A percentile compares a stretch with the other conserved stretches of the same genome.
These are phyloP conservation scores for Solanum chilense DNA, from an alignment of 257 asterid species.

Conservation along the genomic window DNA sequence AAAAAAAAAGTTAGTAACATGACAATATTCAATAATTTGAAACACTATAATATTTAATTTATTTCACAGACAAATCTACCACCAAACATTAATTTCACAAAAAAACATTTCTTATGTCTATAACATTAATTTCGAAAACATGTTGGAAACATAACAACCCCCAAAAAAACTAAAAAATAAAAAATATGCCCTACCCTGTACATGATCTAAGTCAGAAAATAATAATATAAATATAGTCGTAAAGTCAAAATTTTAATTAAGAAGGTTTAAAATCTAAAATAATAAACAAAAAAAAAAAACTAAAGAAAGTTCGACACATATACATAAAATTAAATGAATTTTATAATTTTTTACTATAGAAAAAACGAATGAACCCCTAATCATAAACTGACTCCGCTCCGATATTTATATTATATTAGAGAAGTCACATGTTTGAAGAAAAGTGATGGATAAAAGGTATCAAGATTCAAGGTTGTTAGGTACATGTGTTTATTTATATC, in stretches of 20 bases:
- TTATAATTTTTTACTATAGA: too few species aligned
- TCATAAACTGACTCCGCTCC: too few species aligned
- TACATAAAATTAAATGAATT: too few species aligned
- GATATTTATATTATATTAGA: too few species aligned
- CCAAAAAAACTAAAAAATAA: background rate
- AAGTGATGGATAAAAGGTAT: background rate
- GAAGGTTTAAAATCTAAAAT: too few species aligned
- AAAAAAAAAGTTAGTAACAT: background rate
- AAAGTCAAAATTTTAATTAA: too few species aligned
- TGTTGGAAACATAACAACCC: slow-evolving; percentile 3
- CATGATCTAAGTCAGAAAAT: background rate
- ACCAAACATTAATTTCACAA: background rate
- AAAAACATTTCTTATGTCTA: background rate
- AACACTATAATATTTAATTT: background rate
- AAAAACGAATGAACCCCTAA: too few species aligned
- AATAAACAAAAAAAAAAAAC: too few species aligned
- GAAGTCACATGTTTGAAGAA: slow-evolving; percentile 1
- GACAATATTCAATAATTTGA: background rate
- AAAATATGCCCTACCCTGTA: background rate
- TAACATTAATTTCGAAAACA: background rate
- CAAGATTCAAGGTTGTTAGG: slow-evolving; percentile 13
- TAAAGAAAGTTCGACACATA: too few species aligned
- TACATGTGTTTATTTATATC: background rate
- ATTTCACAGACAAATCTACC: background rate
- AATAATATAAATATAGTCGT: background rate